Evolutionary conservation across 768 basidiomycete species (phyloP).

Genomic region (Trametes coccinea): DNA sequence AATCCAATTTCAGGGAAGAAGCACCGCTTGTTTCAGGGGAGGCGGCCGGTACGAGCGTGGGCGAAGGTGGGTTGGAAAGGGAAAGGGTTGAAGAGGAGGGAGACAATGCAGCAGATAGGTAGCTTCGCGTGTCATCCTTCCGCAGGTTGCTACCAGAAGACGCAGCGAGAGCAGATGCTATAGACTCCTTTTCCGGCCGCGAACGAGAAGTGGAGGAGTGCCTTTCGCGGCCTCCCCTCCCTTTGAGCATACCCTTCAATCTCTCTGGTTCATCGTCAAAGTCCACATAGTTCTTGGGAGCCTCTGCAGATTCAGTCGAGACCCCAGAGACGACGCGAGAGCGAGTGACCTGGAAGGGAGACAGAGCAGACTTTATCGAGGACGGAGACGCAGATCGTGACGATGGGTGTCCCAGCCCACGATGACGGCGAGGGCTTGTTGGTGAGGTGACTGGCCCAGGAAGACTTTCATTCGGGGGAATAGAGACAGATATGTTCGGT

Average conservation of each 20-base stretch:
- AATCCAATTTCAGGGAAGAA: constrained; percentile 26
- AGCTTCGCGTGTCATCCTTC: constrained; percentile 14
- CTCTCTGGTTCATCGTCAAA: constrained; percentile 80
- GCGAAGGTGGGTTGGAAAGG: constrained; percentile 33
- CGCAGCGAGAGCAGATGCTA: background rate
- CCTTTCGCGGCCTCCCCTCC: constrained; percentile 42
- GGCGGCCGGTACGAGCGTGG: background rate
- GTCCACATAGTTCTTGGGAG: constrained; percentile 77
- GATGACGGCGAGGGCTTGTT: constrained; percentile 20
- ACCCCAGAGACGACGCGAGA: constrained; percentile 72
- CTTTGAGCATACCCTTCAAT: constrained; percentile 72
- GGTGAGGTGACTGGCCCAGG: constrained; percentile 15
- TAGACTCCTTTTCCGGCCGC: constrained; percentile 6
- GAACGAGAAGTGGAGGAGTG: constrained; percentile 8
- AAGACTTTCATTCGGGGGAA: background rate
- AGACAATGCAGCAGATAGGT: constrained; percentile 19
- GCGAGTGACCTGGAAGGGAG: constrained; percentile 55
- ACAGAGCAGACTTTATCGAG: constrained; percentile 32
- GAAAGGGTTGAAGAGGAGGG: constrained; percentile 23
- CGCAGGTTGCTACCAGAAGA: background rate
- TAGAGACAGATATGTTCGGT: constrained; percentile 3
- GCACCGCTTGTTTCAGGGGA: constrained; percentile 33
- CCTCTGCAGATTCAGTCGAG: constrained; percentile 69
- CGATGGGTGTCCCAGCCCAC: constrained; percentile 15
- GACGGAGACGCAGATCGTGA: constrained; percentile 41